Evolutionary conservation across 306 rosid species (phyloP).

Genomic region (Astragalus glycyphyllos): DNA sequence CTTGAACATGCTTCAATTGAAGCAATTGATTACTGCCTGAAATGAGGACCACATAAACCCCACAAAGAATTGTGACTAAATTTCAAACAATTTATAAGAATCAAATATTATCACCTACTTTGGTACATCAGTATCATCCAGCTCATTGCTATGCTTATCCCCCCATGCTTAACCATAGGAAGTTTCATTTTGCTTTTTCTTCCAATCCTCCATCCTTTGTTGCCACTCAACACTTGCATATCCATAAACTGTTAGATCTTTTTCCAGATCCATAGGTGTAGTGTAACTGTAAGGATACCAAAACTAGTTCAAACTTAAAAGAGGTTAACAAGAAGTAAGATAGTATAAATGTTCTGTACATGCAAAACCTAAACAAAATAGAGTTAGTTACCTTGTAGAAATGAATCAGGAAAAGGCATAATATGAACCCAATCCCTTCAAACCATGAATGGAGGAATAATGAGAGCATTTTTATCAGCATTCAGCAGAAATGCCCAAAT

Average conservation of each 20-base stretch:
- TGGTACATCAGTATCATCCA: no score
- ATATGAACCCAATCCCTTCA: slow-evolving; percentile 77
- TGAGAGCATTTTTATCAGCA: slow-evolving; percentile 85
- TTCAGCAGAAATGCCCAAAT: slow-evolving; percentile 79
- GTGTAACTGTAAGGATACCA: no score
- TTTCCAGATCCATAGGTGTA: slow-evolving; percentile 88
- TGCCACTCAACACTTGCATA: slow-evolving; percentile 92
- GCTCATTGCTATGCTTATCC: slow-evolving; percentile 40
- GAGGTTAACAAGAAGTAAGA: slow-evolving; percentile 17
- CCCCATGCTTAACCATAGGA: slow-evolving; percentile 72
- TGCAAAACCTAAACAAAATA: slow-evolving; percentile 5
- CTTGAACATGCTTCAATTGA: no score
- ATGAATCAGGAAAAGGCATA: slow-evolving; percentile 61
- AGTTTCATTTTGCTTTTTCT: slow-evolving; percentile 77
- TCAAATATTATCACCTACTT: slow-evolving; percentile 53
- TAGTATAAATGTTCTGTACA: not conserved
- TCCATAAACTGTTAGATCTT: slow-evolving; percentile 79
- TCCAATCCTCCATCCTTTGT: slow-evolving; percentile 89
- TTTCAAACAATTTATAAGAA: slow-evolving; percentile 15
- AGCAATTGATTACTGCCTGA: no score
- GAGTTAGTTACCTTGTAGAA: slow-evolving; percentile 55
- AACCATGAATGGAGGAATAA: slow-evolving; percentile 73
- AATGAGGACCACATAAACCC: no score
- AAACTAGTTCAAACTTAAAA: slow-evolving; percentile 15
- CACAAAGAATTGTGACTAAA: not conserved